Conservation (phyloP, 73 alveolate species). For the Uronychia binucleata region DNA sequence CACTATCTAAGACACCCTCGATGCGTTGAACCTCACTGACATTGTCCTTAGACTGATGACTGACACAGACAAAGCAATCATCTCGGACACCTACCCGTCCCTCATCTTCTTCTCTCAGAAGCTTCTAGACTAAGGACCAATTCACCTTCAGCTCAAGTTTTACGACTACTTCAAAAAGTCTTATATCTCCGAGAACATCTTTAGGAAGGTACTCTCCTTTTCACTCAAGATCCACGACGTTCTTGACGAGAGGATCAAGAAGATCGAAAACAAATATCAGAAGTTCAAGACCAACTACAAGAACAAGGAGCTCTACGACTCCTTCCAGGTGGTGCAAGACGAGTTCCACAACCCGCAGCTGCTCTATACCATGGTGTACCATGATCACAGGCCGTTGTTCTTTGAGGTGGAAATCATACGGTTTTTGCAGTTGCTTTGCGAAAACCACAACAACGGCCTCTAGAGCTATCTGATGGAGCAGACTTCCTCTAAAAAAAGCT, state of each 20-base stretch:
- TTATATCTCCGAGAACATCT: background rate
- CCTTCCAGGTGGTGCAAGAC: too few species aligned
- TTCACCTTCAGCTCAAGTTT: background rate
- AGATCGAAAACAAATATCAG: background rate
- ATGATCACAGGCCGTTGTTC: background rate
- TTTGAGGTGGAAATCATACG: background rate
- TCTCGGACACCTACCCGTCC: background rate
- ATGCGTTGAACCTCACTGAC: background rate
- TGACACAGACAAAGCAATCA: background rate
- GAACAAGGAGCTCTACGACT: background rate
- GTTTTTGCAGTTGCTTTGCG: background rate
- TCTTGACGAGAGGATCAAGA: background rate
- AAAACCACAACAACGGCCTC: background rate
- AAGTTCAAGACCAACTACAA: background rate
- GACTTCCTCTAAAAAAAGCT: background rate
- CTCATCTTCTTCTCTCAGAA: background rate
- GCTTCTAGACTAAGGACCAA: background rate
- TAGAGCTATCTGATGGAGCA: background rate
- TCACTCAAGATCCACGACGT: background rate
- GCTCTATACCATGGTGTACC: background rate
- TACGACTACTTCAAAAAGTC: background rate
- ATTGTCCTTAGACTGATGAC: background rate
- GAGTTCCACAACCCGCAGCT: background rate
- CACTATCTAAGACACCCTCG: background rate
- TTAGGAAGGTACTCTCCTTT: too few species aligned